Percentiles rank a stretch among this genome's conserved stretches.
Evolutionary conservation across 345 rosid species (phyloP).

Genomic region (Noccaea bulbosa): DNA sequence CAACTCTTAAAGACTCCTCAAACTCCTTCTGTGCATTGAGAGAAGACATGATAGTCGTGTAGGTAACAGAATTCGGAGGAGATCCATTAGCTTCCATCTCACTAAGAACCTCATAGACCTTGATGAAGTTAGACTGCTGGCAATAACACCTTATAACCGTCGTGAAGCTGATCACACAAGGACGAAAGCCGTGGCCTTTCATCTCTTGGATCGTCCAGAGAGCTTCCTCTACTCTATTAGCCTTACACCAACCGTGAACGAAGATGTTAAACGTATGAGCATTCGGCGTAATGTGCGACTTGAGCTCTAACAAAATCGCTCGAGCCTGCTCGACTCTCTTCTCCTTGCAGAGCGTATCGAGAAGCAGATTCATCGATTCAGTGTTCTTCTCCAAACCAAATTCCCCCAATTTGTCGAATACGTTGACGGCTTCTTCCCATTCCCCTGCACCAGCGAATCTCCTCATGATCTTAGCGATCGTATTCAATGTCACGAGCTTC

Average conservation of each 20-base stretch:
- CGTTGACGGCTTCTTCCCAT: conserved; percentile 78
- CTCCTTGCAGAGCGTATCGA: conserved; percentile 88
- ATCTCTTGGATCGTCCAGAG: conserved; percentile 88
- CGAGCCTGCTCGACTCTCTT: conserved; percentile 69
- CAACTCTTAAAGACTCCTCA: conserved; percentile 61
- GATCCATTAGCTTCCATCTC: conserved; percentile 68
- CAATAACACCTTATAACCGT: conserved; percentile 68
- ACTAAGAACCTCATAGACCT: conserved; percentile 67
- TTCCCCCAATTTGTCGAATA: conserved; percentile 60
- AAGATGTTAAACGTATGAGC: conserved; percentile 77
- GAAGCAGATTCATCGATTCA: conserved; percentile 72
- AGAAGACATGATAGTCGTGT: conserved; percentile 66
- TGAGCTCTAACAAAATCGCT: conserved; percentile 58
- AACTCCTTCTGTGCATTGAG: conserved; percentile 59
- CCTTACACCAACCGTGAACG: conserved; percentile 88
- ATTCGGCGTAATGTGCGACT: conserved; percentile 62
- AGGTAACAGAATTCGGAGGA: conserved; percentile 73
- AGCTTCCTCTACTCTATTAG: conserved; percentile 77
- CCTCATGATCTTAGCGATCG: conserved; percentile 76
- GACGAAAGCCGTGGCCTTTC: conserved; percentile 71
- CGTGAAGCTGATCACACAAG: conserved; percentile 79
- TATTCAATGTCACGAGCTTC: conserved; percentile 51
- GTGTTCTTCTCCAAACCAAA: conserved; percentile 76
- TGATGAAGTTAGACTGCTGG: conserved; percentile 44
- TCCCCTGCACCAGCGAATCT: conserved; percentile 76